Conservation (phyloP, 257 asterid species). For the Ajuga chamaepitys region DNA sequence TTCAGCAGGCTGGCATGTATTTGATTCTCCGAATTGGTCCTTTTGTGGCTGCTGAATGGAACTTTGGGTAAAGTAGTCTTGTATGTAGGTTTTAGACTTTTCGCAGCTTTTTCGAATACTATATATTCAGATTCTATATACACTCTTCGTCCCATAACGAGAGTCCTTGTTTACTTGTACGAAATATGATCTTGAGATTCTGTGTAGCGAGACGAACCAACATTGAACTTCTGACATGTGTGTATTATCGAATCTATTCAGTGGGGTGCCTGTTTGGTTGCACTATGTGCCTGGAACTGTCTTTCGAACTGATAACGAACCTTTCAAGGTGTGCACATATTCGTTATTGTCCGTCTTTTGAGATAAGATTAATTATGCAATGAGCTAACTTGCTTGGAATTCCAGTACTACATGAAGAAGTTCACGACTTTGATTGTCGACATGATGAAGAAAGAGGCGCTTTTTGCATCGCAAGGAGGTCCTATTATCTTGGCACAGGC, state of each 20-base stretch:
- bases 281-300: constrained; percentile 86
- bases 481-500: constrained; percentile 87
- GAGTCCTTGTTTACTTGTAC: neutral
- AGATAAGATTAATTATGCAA: neutral
- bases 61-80: constrained; percentile 49
- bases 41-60: constrained; percentile 93
- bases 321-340: constrained; percentile 59
- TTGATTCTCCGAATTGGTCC: constrained; percentile 92
- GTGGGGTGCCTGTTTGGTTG: constrained; percentile 95
- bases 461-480: constrained; percentile 85
- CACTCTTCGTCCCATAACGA: too few relatives aligned
- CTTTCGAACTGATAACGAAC: constrained; percentile 77
- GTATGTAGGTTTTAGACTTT: too few relatives aligned
- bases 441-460: constrained; percentile 73
- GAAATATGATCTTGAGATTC: neutral
- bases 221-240: constrained; percentile 7
- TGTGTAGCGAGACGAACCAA: neutral
- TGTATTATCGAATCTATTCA: constrained; percentile 25
- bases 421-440: constrained; percentile 67
- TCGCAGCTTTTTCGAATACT: too few relatives aligned
- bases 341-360: neutral
- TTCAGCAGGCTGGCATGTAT: constrained; percentile 67
- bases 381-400: constrained; percentile 12
- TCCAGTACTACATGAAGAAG: constrained; percentile 74
- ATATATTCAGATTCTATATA: neutral